Percentiles rank a stretch among this genome's conserved stretches.
phyloP scores from a whole-genome alignment of 176 grass and related monocot species.

The Chloris gayana region DNA sequence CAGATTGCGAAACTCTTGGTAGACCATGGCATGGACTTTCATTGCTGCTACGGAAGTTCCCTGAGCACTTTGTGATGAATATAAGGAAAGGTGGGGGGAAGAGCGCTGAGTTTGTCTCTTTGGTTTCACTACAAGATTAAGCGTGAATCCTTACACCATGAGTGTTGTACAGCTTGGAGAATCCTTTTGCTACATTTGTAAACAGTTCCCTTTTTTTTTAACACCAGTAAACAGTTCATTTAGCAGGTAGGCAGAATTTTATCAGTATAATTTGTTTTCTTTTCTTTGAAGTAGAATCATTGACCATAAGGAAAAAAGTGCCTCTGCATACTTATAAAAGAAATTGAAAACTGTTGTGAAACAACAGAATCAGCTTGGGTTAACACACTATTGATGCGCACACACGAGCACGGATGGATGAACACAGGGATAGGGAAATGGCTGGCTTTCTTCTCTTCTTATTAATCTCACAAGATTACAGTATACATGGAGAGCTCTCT shows the following conservation, averaged over 20 bases:
- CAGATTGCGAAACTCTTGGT: conserved; percentile 50
- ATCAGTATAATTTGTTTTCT: not conserved
- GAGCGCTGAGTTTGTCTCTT: conserved; percentile 71
- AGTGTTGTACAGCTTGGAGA: conserved; percentile 26
- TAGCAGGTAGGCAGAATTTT: not conserved
- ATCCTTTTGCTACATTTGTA: conserved; percentile 29
- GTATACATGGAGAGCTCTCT: too few relatives aligned
- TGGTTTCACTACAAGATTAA: conserved; percentile 63
- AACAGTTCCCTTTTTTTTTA: not conserved
- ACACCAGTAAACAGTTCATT: not conserved
- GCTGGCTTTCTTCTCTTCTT: too few relatives aligned
- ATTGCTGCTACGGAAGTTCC: conserved; percentile 70
- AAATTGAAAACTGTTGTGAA: too few relatives aligned
- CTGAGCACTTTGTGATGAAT: conserved; percentile 76
- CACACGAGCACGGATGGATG: too few relatives aligned
- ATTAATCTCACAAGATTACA: too few relatives aligned
- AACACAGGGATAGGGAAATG: too few relatives aligned
- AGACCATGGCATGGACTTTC: conserved; percentile 78
- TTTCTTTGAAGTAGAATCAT: not conserved
- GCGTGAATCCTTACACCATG: conserved; percentile 6
- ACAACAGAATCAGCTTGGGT: too few relatives aligned
- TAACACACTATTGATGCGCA: too few relatives aligned
- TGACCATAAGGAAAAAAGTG: not conserved
- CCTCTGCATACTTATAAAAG: not conserved
- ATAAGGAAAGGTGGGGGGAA: conserved; percentile 55